Percentiles rank a stretch among this genome's conserved stretches.
phyloP scores from a whole-genome alignment of 177 flowering plant genomes.

The Vitis hybrid region DNA sequence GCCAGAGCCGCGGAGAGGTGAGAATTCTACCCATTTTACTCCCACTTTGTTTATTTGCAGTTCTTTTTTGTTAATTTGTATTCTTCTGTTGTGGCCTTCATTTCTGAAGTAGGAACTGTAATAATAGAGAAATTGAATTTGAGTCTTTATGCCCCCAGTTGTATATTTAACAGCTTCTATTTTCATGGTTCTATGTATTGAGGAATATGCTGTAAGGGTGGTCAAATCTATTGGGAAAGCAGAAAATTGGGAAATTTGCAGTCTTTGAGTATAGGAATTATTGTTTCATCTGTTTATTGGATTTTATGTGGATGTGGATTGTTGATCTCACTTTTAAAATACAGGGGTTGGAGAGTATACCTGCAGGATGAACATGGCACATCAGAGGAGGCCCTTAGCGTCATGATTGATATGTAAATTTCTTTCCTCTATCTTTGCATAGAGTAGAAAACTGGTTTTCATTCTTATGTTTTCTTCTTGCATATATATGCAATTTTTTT shows the following conservation, averaged over 20 bases:
- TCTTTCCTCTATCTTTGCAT: background rate
- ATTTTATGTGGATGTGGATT: background rate
- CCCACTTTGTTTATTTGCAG: background rate
- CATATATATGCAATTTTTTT: slow-evolving; percentile 5
- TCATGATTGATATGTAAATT: slow-evolving; percentile 64
- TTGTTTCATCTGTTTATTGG: background rate
- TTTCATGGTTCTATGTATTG: too few relatives aligned
- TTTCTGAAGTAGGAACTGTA: too few relatives aligned
- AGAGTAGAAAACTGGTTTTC: background rate
- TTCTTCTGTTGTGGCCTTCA: too few relatives aligned
- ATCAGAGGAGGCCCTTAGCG: slow-evolving; percentile 53
- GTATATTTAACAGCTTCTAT: too few relatives aligned
- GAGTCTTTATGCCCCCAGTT: too few relatives aligned
- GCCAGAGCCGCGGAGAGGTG: slow-evolving; percentile 87
- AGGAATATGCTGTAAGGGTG: too few relatives aligned
- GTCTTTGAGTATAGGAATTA: too few relatives aligned
- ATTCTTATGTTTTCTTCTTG: background rate
- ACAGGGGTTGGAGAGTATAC: slow-evolving; percentile 94
- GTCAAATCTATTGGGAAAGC: too few relatives aligned
- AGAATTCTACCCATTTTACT: background rate
- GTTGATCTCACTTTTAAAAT: background rate
- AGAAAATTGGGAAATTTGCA: too few relatives aligned
- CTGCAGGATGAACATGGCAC: slow-evolving; percentile 90
- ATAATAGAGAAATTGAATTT: too few relatives aligned
- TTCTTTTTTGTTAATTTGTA: too few relatives aligned